These are phyloP conservation scores for Hypoxylon subgilvum DNA, from an alignment of 495 filamentous ascomycete genomes.

Conservation along the genomic window DNA sequence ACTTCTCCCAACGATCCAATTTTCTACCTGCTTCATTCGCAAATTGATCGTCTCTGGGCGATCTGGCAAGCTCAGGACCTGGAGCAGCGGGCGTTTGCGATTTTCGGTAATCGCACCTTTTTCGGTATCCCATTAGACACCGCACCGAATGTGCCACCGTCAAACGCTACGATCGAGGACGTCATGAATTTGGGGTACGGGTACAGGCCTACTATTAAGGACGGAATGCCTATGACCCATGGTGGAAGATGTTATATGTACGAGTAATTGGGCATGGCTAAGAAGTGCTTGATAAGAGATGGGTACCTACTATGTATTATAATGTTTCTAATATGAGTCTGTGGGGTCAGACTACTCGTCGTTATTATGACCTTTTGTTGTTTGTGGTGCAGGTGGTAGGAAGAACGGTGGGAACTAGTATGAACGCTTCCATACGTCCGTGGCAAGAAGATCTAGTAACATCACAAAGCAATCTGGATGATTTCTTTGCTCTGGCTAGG, in stretches of 20 bases:
- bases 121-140: constrained; percentile 26
- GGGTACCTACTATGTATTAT: too few relatives aligned
- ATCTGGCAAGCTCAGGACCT: constrained; percentile 63
- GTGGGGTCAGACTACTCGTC: too few relatives aligned
- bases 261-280: not conserved
- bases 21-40: constrained; percentile 68
- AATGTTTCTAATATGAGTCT: too few relatives aligned
- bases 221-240: constrained; percentile 25
- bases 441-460: too few relatives aligned
- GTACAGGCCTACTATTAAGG: constrained; percentile 11
- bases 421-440: too few relatives aligned
- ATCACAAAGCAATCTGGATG: too few relatives aligned
- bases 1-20: constrained; percentile 63
- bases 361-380: too few relatives aligned
- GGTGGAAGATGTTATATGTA: constrained; percentile 24
- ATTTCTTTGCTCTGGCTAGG: too few relatives aligned
- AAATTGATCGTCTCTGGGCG: constrained; percentile 67
- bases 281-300: too few relatives aligned
- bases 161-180: constrained; percentile 34
- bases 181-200: constrained; percentile 26
- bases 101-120: constrained; percentile 29
- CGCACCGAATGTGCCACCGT: constrained; percentile 20
- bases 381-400: too few relatives aligned
- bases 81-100: constrained; percentile 12
- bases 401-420: too few relatives aligned